phyloP scores from a whole-genome alignment of 768 basidiomycete genomes.

The Neoboletus brunneissimus region DNA sequence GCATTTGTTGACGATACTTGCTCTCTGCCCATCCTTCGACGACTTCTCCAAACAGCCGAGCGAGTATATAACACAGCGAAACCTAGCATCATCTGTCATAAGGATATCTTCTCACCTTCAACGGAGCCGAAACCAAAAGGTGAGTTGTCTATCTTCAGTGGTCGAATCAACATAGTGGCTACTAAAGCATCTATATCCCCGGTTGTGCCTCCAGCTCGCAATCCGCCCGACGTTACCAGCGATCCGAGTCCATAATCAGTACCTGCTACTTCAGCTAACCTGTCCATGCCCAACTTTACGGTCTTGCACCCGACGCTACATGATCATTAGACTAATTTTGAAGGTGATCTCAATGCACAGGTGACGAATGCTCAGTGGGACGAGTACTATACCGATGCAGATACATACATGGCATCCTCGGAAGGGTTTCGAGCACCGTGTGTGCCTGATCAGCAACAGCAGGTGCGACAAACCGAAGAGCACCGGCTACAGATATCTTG shows the following conservation, averaged over 20 bases:
- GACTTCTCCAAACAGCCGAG: constrained; percentile 61
- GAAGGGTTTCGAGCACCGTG: constrained; percentile 4
- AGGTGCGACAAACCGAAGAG: constrained; percentile 20
- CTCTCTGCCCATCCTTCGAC: constrained; percentile 59
- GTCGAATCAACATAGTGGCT: constrained; percentile 63
- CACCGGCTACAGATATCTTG: constrained; percentile 9
- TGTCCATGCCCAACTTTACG: constrained; percentile 33
- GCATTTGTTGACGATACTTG: constrained; percentile 1
- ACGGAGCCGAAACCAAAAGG: constrained; percentile 49
- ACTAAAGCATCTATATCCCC: constrained; percentile 40
- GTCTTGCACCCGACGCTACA: constrained; percentile 56
- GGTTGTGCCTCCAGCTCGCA: constrained; percentile 15
- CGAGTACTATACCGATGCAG: constrained; percentile 22
- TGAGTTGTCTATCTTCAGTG: constrained; percentile 73
- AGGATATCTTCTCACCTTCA: constrained; percentile 59
- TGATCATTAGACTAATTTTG: constrained; percentile 54
- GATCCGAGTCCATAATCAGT: constrained; percentile 30
- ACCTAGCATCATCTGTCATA: constrained; percentile 41
- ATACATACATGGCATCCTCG: constrained; percentile 10
- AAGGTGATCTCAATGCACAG: constrained; percentile 50
- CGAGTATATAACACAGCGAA: constrained; percentile 47
- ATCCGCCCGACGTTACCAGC: constrained; percentile 14
- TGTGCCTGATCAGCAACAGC: neutral
- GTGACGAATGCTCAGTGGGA: constrained; percentile 38
- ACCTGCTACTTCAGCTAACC: constrained; percentile 29